Percentiles rank a stretch among this genome's conserved stretches.
Conservation (phyloP, 345 rosid species). For the Stellera chamaejasme region DNA sequence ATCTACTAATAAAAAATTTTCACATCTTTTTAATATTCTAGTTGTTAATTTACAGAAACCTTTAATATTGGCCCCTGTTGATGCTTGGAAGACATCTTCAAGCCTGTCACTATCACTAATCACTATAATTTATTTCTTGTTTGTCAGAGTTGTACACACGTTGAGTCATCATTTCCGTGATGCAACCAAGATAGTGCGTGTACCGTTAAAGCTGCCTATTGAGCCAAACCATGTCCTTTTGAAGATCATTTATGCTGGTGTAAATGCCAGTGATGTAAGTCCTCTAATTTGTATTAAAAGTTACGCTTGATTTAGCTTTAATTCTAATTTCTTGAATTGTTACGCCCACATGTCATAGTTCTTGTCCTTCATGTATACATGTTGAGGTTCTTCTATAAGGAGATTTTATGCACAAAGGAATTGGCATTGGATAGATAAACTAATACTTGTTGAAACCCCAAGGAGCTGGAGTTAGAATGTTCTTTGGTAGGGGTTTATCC, state of each 20-base stretch:
- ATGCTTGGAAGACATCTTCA: no score
- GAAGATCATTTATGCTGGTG: conserved; percentile 89
- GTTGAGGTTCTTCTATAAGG: conserved; percentile 1
- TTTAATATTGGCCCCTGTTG: no score
- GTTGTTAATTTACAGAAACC: no score
- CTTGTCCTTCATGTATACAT: neutral
- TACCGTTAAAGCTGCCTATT: conserved; percentile 53
- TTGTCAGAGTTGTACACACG: conserved; percentile 78
- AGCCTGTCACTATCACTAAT: conserved; percentile 7
- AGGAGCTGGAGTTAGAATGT: no score
- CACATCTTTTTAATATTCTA: no score
- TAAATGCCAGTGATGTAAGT: conserved; percentile 99
- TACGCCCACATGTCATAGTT: neutral
- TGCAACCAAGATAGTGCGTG: conserved; percentile 56
- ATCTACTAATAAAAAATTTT: no score
- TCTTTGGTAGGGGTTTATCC: no score
- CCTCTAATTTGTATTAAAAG: conserved; percentile 13
- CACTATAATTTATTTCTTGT: conserved; percentile 13
- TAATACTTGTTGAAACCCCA: no score
- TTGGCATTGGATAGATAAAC: no score
- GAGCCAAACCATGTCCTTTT: conserved; percentile 65
- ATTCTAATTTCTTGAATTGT: neutral
- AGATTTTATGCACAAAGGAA: neutral
- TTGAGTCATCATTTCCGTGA: conserved; percentile 78
- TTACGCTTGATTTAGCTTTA: neutral